Conservation (phyloP, 2,329 filamentous ascomycete genomes). For the Dactylellina drechsleri region DNA sequence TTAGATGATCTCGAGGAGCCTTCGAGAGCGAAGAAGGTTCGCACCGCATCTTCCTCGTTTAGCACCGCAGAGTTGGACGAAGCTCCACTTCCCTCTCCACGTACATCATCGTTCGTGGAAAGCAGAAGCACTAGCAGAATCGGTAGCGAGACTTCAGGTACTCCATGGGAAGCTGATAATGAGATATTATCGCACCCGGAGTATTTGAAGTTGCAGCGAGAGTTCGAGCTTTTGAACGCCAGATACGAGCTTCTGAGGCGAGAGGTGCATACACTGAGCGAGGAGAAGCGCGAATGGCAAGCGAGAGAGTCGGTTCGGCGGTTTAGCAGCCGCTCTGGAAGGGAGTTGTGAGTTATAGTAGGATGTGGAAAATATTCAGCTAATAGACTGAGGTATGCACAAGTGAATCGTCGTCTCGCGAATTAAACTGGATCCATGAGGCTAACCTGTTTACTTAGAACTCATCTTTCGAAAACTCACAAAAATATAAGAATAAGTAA, state of each 20-base stretch:
- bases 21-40: constrained; percentile 24
- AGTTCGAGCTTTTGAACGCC: constrained; percentile 45
- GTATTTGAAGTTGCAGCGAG: constrained; percentile 43
- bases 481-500: constrained; percentile 34
- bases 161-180: constrained; percentile 18
- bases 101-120: constrained; percentile 7
- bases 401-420: neutral
- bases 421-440: neutral
- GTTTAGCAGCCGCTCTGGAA: constrained; percentile 15
- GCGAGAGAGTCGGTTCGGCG: constrained; percentile 38
- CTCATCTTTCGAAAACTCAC: constrained; percentile 17
- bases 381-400: constrained; percentile 35
- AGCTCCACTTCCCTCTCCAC: constrained; percentile 19
- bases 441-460: constrained; percentile 25
- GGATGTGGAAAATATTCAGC: constrained; percentile 15
- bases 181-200: constrained; percentile 43
- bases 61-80: constrained; percentile 27
- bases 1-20: constrained; percentile 26
- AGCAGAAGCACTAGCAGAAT: constrained; percentile 11
- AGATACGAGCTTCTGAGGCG: constrained; percentile 46
- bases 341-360: constrained; percentile 12
- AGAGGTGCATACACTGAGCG: constrained; percentile 39
- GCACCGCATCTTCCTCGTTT: constrained; percentile 17
- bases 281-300: constrained; percentile 53
- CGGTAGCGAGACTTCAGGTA: constrained; percentile 17